Evolutionary conservation across 768 basidiomycete species (phyloP).

Genomic region (Auriscalpium microsporum): DNA sequence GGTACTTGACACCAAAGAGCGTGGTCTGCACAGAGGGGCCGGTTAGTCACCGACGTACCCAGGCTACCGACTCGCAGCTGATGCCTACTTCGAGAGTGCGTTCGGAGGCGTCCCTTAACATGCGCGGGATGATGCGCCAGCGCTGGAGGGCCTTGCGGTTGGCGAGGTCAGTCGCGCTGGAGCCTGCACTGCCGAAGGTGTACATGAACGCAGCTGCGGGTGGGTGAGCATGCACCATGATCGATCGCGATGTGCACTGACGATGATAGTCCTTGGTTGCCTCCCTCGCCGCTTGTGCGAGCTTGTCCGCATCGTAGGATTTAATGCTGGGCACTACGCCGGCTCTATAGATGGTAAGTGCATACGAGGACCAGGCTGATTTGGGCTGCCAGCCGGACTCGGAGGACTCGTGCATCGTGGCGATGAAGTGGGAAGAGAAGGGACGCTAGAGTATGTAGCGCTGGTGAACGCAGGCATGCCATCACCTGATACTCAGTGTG

Average conservation of each 20-base stretch:
- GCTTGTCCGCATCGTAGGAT: conserved; percentile 52
- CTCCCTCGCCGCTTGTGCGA: conserved; percentile 58
- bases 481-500: too few relatives aligned
- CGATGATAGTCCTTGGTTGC: conserved; percentile 50
- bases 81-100: conserved; percentile 50
- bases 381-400: neutral
- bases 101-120: conserved; percentile 54
- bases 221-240: neutral
- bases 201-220: conserved; percentile 61
- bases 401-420: neutral
- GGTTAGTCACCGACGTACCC: neutral
- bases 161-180: conserved; percentile 52
- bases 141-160: conserved; percentile 58
- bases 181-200: conserved; percentile 70
- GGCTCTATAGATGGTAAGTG: neutral
- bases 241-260: conserved; percentile 13
- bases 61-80: neutral
- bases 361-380: neutral
- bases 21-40: conserved; percentile 39
- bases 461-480: too few relatives aligned
- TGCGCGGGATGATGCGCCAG: conserved; percentile 73
- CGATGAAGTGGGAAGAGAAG: neutral
- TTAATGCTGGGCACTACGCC: conserved; percentile 27
- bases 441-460: neutral
- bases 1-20: conserved; percentile 58